These are phyloP conservation scores for Postia placenta DNA, from an alignment of 768 basidiomycete species.

Conservation along the genomic window DNA sequence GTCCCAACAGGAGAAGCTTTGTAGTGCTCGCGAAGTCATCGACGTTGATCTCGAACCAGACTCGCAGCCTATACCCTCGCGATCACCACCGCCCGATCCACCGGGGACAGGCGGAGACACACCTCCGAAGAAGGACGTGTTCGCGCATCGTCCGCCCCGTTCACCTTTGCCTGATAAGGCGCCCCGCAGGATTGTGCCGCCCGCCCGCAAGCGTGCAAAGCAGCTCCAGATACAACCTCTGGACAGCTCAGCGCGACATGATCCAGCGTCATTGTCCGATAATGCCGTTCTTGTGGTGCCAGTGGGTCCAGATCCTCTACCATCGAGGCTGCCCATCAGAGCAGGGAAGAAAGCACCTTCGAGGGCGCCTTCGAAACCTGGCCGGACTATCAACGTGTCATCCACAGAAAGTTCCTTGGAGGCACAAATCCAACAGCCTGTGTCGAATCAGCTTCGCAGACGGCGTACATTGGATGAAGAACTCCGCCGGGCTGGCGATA, in stretches of 20 bases:
- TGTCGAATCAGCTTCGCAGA: constrained; percentile 22
- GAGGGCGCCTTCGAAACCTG: neutral
- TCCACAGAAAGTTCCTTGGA: neutral
- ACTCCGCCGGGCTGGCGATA: constrained; percentile 38
- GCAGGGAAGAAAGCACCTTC: neutral
- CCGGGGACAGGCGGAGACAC: neutral
- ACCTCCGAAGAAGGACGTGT: constrained; percentile 33
- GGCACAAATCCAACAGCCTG: neutral
- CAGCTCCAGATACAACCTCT: neutral
- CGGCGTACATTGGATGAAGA: constrained; percentile 66
- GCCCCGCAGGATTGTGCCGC: constrained; percentile 54
- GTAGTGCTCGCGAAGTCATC: constrained; percentile 13
- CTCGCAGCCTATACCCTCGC: neutral
- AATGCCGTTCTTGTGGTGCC: neutral
- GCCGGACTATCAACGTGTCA: neutral
- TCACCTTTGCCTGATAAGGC: constrained; percentile 54
- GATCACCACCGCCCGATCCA: neutral
- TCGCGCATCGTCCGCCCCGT: constrained; percentile 54
- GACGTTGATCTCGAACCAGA: constrained; percentile 14
- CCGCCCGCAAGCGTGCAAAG: constrained; percentile 30
- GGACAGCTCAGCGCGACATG: constrained; percentile 10
- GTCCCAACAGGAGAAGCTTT: neutral
- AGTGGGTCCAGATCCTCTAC: too few species aligned
- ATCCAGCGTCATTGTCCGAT: constrained; percentile 1
- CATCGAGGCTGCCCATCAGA: neutral